A percentile compares a stretch with the other conserved stretches of the same genome.
Conservation (phyloP, 768 basidiomycete species). For the Mycena epipterygia region DNA sequence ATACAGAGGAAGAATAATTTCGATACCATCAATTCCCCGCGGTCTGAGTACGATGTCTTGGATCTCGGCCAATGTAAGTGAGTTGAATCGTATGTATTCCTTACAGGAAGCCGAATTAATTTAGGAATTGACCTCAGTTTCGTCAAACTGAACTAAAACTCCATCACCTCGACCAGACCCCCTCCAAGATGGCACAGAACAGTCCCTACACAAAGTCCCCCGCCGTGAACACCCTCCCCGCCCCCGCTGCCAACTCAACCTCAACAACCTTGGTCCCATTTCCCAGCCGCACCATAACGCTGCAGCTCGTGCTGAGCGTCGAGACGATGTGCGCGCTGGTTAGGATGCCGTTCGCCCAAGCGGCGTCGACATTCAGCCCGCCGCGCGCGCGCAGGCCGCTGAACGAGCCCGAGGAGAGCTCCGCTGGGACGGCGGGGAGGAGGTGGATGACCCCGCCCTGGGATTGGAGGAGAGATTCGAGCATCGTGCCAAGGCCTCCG, state of each 20-base stretch:
- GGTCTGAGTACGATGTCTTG: too few relatives aligned
- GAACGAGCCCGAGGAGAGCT: constrained; percentile 21
- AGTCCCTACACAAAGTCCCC: constrained; percentile 7
- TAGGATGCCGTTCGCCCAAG: constrained; percentile 24
- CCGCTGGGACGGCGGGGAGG: constrained; percentile 29
- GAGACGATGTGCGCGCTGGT: constrained; percentile 18
- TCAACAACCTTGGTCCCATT: neutral
- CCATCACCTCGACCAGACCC: too few relatives aligned
- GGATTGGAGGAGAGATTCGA: constrained; percentile 33
- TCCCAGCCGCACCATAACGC: neutral
- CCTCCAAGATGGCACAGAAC: too few relatives aligned
- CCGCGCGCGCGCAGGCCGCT: constrained; percentile 32
- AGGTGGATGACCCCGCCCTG: constrained; percentile 35
- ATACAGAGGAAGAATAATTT: too few relatives aligned
- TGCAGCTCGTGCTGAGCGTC: neutral
- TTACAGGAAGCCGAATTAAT: too few relatives aligned
- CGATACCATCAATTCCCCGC: too few relatives aligned
- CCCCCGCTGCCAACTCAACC: neutral
- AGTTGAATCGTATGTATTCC: too few relatives aligned
- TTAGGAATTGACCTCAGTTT: too few relatives aligned
- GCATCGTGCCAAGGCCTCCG: constrained; percentile 19
- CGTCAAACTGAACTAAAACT: too few relatives aligned
- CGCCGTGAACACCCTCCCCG: neutral
- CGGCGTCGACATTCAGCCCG: constrained; percentile 22
- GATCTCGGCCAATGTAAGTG: too few relatives aligned